Percentiles rank a stretch among this genome's conserved stretches.
These are phyloP conservation scores for Starmerella floricola DNA, from an alignment of 805 yeast genomes.

Conservation along the genomic window DNA sequence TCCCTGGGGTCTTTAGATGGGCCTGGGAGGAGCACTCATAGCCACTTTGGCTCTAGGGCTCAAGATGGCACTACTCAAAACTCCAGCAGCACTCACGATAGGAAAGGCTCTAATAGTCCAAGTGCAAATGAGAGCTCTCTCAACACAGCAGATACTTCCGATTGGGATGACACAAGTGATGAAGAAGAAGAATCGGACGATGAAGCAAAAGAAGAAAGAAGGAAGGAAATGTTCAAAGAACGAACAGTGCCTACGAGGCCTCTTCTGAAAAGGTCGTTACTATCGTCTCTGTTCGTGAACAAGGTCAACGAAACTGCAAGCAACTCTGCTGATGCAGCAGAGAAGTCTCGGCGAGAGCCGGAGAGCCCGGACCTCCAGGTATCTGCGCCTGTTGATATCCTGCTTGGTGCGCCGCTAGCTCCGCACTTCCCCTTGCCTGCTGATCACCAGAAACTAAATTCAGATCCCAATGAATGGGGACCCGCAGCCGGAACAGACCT, in stretches of 20 bases:
- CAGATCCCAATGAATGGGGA: too few relatives aligned
- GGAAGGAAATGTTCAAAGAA: constrained; percentile 23
- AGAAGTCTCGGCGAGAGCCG: not conserved
- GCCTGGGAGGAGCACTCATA: too few relatives aligned
- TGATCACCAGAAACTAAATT: too few relatives aligned
- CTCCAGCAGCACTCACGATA: too few relatives aligned
- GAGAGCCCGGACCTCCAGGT: not conserved
- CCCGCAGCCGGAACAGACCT: constrained; percentile 1
- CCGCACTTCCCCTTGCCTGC: constrained; percentile 15
- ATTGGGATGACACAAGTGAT: constrained; percentile 20
- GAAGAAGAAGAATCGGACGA: constrained; percentile 15
- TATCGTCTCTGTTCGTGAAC: constrained; percentile 31
- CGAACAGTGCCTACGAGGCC: constrained; percentile 26
- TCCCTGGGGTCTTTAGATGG: constrained; percentile 19
- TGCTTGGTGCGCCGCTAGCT: constrained; percentile 16
- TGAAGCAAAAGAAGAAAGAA: constrained; percentile 23
- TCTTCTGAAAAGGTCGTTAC: constrained; percentile 28
- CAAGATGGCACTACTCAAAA: too few relatives aligned
- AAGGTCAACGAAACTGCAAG: constrained; percentile 8
- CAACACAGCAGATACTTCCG: constrained; percentile 13
- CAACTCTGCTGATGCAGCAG: not conserved
- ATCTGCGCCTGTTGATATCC: constrained; percentile 16
- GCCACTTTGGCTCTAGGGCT: too few relatives aligned
- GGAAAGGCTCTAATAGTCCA: too few relatives aligned
- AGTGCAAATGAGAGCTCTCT: too few relatives aligned